Evolutionary conservation across 768 basidiomycete genomes (phyloP), one percentile per base, ranked within the genome.

Genomic region (Baorangia bicolor): DNA sequence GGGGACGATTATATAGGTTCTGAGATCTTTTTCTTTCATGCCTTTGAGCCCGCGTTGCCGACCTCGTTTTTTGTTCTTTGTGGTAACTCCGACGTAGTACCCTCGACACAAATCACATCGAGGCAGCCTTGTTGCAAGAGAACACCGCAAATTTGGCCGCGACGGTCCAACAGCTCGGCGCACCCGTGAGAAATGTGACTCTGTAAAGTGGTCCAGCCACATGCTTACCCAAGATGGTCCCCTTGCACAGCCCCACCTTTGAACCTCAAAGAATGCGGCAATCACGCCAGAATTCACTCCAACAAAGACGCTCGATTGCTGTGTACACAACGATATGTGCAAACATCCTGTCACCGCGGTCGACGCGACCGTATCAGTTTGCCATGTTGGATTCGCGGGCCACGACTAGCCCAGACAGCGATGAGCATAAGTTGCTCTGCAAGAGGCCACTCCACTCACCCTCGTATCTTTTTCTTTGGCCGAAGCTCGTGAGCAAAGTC

Each of bases 401-500:
- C 90, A 78, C 87, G 86, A 41, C 90, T 90, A 53, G 9, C 25
- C 27, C 41, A 43, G 51, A 30, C 16, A 42, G 40, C 13, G 23
- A 34, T 51, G 35, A 56, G 51, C 9, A 49, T 14, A n/a, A n/a
- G n/a, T n/a, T 30, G 21, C 34, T 43, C 27, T 7, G 10, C 21
- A 21, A 20, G 28, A 39, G 35, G 33, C 41, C 25, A 3, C 16
- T 34, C 12, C 14, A 77, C 86, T 64, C 59, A 92, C 92, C 90
- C 90, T 76, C 92, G 79, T 65, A 87, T 78, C 59, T 81, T 88
- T 76, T 90, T 93, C 72, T 83, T 88, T n/a, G 87, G 81, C 62
- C 68, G 80, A 12, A 79, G 69, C 49, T 84, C 82, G 61, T 89
- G 82, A 7, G 86, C 85, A 67, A 90, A 89, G 10, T 79, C 77